Evolutionary conservation across 179 eudicot species (phyloP).

Genomic region (Actinidia arguta): DNA sequence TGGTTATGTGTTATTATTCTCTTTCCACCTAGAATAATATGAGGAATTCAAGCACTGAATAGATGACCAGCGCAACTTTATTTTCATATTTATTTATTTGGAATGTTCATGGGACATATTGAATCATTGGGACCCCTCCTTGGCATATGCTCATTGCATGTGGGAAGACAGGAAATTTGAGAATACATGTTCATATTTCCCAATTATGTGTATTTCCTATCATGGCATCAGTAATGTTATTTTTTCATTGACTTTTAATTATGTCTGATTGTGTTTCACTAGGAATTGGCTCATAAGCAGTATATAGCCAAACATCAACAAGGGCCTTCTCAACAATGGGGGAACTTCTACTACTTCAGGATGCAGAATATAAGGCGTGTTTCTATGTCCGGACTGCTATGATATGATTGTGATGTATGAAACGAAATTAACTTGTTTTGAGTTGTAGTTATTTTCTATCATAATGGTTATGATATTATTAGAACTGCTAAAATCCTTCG

Average conservation of each 20-base stretch:
- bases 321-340: constrained; percentile 99
- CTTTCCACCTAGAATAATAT: background rate
- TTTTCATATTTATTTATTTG: background rate
- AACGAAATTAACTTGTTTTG: background rate
- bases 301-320: constrained; percentile 93
- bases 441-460: background rate
- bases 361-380: constrained; percentile 92
- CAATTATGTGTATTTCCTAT: background rate
- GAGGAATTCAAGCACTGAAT: background rate
- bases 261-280: constrained; percentile 3
- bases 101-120: background rate
- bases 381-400: background rate
- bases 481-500: background rate
- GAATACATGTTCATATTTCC: background rate
- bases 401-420: background rate
- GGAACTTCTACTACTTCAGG: constrained; percentile 95
- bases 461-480: background rate
- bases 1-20: background rate
- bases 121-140: background rate
- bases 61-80: background rate
- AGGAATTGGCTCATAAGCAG: constrained; percentile 99
- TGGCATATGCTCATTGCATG: background rate
- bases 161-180: background rate
- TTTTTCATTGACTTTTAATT: background rate
- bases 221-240: background rate